Conservation (phyloP, 2,329 filamentous ascomycete genomes). For the Xylariaceae sp. region DNA sequence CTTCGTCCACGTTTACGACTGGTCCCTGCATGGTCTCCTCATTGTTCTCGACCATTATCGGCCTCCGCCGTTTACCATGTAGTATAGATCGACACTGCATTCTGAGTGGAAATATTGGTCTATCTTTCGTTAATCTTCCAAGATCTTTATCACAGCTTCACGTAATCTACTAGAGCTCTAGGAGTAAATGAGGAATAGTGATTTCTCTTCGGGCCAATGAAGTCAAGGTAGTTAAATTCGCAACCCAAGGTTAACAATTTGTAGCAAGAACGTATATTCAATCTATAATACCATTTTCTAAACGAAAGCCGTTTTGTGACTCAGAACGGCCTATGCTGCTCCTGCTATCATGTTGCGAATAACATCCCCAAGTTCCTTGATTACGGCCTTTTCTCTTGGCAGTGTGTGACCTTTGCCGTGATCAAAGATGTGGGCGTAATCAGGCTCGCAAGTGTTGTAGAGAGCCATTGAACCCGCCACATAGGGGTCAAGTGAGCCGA, state of each 20-base stretch:
- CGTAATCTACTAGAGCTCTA: neutral
- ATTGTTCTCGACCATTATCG: neutral
- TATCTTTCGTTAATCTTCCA: neutral
- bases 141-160: neutral
- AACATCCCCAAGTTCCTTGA: slow-evolving; percentile 55
- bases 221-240: too few relatives aligned
- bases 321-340: slow-evolving; percentile 19
- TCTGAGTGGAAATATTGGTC: neutral
- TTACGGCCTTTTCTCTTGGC: slow-evolving; percentile 58
- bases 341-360: slow-evolving; percentile 46
- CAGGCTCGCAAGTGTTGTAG: slow-evolving; percentile 66
- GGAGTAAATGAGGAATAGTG: neutral
- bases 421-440: slow-evolving; percentile 67
- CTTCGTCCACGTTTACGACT: slow-evolving; percentile 13
- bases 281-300: neutral
- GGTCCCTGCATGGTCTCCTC: slow-evolving; percentile 27
- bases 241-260: too few relatives aligned
- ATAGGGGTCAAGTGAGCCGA: slow-evolving; percentile 65
- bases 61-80: neutral
- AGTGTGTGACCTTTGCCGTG: slow-evolving; percentile 70
- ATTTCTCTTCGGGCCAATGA: neutral
- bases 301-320: neutral
- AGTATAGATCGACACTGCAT: slow-evolving; percentile 18
- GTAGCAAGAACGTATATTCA: neutral
- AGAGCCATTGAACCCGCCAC: slow-evolving; percentile 66